Evolutionary conservation across 768 basidiomycete species (phyloP).

Genomic region (Macrocybe gigantea): DNA sequence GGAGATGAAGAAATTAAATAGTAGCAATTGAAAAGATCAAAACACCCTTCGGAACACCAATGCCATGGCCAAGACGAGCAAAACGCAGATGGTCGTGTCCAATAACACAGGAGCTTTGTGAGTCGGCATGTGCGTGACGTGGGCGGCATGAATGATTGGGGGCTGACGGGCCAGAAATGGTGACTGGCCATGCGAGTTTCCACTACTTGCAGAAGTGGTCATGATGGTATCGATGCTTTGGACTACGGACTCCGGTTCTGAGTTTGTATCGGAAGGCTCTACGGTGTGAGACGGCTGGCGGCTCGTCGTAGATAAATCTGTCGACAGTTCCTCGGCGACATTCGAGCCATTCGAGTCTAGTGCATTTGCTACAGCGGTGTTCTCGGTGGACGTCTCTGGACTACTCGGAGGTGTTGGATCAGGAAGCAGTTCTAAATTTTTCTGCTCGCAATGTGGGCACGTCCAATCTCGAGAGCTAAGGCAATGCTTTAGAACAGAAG

Average conservation of each 20-base stretch:
- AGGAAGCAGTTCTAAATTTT: constrained; percentile 67
- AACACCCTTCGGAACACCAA: constrained; percentile 59
- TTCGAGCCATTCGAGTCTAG: neutral
- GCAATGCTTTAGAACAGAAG: constrained; percentile 2
- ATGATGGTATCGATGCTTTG: constrained; percentile 9
- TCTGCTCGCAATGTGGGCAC: constrained; percentile 66
- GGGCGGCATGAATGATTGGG: constrained; percentile 9
- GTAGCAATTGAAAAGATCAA: constrained; percentile 16
- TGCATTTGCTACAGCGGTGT: constrained; percentile 1
- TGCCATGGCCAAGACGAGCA: constrained; percentile 62
- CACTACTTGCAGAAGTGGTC: neutral
- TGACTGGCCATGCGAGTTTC: neutral
- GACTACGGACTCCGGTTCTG: constrained; percentile 1
- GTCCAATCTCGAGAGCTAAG: constrained; percentile 74
- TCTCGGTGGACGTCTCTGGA: neutral
- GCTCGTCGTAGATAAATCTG: too few relatives aligned
- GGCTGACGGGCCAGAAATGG: constrained; percentile 2
- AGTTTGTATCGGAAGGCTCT: neutral
- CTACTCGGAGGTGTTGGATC: constrained; percentile 38
- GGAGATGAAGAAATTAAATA: constrained; percentile 5
- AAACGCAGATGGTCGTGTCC: constrained; percentile 69
- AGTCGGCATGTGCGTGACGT: constrained; percentile 3
- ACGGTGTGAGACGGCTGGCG: neutral
- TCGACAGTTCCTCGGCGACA: too few relatives aligned
- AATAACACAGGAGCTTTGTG: constrained; percentile 55